These are phyloP conservation scores for Punica granatum DNA, from an alignment of 345 rosid species.

Conservation along the genomic window DNA sequence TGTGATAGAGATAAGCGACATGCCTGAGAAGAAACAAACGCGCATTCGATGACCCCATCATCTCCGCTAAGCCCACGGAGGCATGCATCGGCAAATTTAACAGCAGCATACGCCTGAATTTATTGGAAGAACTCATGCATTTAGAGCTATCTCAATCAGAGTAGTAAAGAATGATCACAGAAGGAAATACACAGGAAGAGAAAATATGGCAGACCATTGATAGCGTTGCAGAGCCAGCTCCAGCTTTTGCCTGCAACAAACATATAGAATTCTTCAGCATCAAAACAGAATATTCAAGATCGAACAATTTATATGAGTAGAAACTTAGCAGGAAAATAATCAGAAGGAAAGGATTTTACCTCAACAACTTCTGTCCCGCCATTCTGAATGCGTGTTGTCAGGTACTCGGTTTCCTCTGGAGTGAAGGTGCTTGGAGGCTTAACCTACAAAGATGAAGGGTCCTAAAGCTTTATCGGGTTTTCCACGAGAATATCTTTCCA, in stretches of 20 bases:
- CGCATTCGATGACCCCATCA: conserved; percentile 58
- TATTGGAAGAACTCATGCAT: not conserved
- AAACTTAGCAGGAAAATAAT: not conserved
- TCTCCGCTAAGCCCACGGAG: conserved; percentile 84
- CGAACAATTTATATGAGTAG: not conserved
- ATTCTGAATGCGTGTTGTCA: conserved; percentile 89
- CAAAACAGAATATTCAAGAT: not conserved
- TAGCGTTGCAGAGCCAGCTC: conserved; percentile 91
- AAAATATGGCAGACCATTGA: conserved; percentile 60
- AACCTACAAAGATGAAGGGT: conserved; percentile 32
- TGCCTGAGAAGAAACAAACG: conserved; percentile 81
- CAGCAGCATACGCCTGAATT: conserved; percentile 94
- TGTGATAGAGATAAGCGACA: not conserved
- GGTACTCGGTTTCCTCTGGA: conserved; percentile 64
- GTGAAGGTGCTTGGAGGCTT: conserved; percentile 81
- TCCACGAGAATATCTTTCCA: not conserved
- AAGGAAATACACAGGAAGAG: not conserved
- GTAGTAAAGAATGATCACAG: not conserved
- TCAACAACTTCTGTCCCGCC: conserved; percentile 90
- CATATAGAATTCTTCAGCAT: too few species aligned
- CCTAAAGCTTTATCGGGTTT: not conserved
- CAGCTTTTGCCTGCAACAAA: conserved; percentile 86
- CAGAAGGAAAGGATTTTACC: not conserved
- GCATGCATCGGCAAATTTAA: conserved; percentile 92
- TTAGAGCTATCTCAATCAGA: not conserved